Base-by-base conservation (phyloP, 139 green algal genomes). In the Astrephomene gubernaculifera region DNA sequence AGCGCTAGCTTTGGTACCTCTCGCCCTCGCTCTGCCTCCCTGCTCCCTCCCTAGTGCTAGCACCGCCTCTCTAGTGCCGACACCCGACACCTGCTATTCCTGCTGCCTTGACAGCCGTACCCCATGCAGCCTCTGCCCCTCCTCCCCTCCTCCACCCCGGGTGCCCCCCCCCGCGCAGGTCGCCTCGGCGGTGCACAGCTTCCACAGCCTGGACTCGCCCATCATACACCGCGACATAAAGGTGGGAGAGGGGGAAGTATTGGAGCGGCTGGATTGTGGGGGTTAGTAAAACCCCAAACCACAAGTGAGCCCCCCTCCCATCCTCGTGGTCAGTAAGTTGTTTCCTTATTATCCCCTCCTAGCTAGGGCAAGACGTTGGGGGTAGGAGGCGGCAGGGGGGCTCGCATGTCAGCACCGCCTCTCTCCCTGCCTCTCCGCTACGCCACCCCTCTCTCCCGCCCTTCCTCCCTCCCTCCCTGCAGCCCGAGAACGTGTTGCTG, bases 141-240 rank as follows among this genome's bases (percentile, higher is more conserved):
- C 73, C 73, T 36, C 21, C 33, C 72, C 49, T 7, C 31, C 72
- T 49, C 29, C n/a, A 6, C 44, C 71, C 27, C 44, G 3, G 10
- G 4, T 38, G 10, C 69, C 27, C 41, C 44, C 29, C 44, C 44
- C 44, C 39, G 10, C 53, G 1, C 75, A 83, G 75, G 75, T 83
- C 12, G 75, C 75, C 19, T 71, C 57, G 0, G 75, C 57, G 19
- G 38, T 83, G 38, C 27, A 69, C 27, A 38, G 60, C 38, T 71
- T 72, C 39, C 75, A 83, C 38, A 29, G 10, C 27, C 39, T 61
- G 75, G 75, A 83, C 5, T 44, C 43, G 75, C 75, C 75, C 27
- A 71, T 83, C 57, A 83, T 83, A n/a, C 75, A 83, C 75, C 29
- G 75, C 2, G 75, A 83, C 39, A 83, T 83, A 57, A 83, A 72